Conservation (phyloP, 495 filamentous ascomycete genomes). For the Aspergillus heteromorphus region DNA sequence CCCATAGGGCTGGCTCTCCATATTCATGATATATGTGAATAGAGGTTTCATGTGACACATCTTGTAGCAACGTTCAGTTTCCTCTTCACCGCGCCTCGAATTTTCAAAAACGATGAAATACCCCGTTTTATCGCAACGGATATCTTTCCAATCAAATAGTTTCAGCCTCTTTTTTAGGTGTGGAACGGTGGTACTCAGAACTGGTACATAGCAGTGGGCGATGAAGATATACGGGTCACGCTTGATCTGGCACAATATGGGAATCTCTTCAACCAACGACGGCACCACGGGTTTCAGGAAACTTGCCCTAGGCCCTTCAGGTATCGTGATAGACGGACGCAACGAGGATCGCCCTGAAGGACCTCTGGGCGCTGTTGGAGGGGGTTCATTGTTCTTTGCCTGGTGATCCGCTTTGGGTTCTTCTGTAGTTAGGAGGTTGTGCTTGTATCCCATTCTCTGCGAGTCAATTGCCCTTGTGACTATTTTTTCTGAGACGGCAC, state of each 20-base stretch:
- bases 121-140: constrained; percentile 75
- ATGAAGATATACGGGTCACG: constrained; percentile 92
- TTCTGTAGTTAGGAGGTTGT: constrained; percentile 9
- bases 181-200: constrained; percentile 72
- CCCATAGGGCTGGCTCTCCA: constrained; percentile 72
- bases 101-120: constrained; percentile 90
- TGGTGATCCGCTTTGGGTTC: constrained; percentile 26
- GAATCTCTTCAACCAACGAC: constrained; percentile 53
- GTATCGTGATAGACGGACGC: constrained; percentile 34
- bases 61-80: constrained; percentile 70
- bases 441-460: constrained; percentile 47
- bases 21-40: constrained; percentile 90
- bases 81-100: constrained; percentile 65
- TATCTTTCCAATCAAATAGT: constrained; percentile 66
- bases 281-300: constrained; percentile 39
- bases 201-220: constrained; percentile 75
- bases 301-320: constrained; percentile 42
- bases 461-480: constrained; percentile 66
- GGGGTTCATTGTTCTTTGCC: constrained; percentile 53
- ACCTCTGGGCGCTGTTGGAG: constrained; percentile 79
- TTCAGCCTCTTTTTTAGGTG: constrained; percentile 86
- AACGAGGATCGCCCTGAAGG: constrained; percentile 62
- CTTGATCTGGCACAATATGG: constrained; percentile 61
- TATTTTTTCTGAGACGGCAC: constrained; percentile 67
- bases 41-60: constrained; percentile 68